Percentiles rank a stretch among this genome's conserved stretches.
phyloP scores from a whole-genome alignment of 2,329 filamentous ascomycete genomes.

The Cytospora mali region DNA sequence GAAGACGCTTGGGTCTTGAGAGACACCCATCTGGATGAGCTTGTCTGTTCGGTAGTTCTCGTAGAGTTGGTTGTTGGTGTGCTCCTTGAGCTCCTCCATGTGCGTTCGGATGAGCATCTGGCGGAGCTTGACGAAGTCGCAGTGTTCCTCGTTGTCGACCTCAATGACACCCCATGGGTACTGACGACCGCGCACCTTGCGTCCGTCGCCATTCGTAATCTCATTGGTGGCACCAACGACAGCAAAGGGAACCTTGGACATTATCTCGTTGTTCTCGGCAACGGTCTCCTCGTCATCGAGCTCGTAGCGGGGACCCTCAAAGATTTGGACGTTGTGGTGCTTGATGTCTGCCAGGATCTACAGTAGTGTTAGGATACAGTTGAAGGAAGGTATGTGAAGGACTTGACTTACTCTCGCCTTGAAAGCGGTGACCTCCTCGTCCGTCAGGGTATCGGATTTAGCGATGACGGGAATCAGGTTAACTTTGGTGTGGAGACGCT shows the following conservation, averaged over 20 bases:
- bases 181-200: constrained; percentile 91
- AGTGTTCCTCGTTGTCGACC: constrained; percentile 99
- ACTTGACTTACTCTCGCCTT: constrained; percentile 82
- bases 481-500: constrained; percentile 98
- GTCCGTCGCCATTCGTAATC: constrained; percentile 86
- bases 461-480: constrained; percentile 99
- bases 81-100: constrained; percentile 99
- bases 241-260: constrained; percentile 99
- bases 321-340: constrained; percentile 97
- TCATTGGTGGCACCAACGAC: constrained; percentile 97
- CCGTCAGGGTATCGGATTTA: constrained; percentile 96
- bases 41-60: constrained; percentile 99
- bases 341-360: constrained; percentile 97
- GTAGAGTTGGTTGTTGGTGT: constrained; percentile 98
- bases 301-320: constrained; percentile 97
- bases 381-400: neutral
- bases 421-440: constrained; percentile 92
- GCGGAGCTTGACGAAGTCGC: constrained; percentile 98
- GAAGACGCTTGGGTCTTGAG: constrained; percentile 98
- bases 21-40: constrained; percentile 97
- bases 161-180: constrained; percentile 99
- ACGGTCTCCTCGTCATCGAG: constrained; percentile 99
- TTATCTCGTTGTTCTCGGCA: constrained; percentile 99
- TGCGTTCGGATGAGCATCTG: constrained; percentile 99
- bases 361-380: constrained; percentile 21